Percentiles rank a stretch among this genome's conserved stretches.
These are phyloP conservation scores for Diaporthe capsici DNA, from an alignment of 2,329 filamentous ascomycete species.

Conservation along the genomic window DNA sequence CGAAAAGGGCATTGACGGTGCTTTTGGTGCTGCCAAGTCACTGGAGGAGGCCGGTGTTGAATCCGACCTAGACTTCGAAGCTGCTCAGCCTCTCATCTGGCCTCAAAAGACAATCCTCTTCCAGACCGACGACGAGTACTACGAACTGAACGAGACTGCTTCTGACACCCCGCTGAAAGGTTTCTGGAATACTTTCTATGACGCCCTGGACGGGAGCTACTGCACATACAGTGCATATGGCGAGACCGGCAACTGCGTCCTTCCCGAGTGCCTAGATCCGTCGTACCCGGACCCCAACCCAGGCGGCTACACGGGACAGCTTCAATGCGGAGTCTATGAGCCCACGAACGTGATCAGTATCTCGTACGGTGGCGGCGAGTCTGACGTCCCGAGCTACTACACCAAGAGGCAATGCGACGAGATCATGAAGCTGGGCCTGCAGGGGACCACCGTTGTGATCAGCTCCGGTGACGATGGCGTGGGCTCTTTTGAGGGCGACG, in stretches of 20 bases:
- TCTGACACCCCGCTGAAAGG: conserved; percentile 46
- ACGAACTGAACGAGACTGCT: conserved; percentile 45
- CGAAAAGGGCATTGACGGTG: conserved; percentile 47
- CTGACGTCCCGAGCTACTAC: conserved; percentile 61
- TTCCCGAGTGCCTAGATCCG: conserved; percentile 61
- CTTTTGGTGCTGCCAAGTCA: conserved; percentile 41
- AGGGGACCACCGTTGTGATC: conserved; percentile 57
- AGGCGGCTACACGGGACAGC: conserved; percentile 64
- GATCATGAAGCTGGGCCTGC: conserved; percentile 62
- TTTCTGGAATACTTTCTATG: conserved; percentile 58
- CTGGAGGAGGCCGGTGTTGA: conserved; percentile 48
- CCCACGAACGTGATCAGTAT: conserved; percentile 66
- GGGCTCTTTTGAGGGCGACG: conserved; percentile 50
- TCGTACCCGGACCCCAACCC: conserved; percentile 60
- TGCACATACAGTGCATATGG: conserved; percentile 61
- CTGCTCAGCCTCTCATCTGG: conserved; percentile 64
- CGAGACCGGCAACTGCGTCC: conserved; percentile 58
- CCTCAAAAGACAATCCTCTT: conserved; percentile 59
- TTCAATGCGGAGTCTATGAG: conserved; percentile 53
- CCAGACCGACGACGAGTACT: conserved; percentile 50
- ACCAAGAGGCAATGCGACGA: conserved; percentile 59
- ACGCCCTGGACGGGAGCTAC: conserved; percentile 61
- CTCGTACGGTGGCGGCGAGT: conserved; percentile 64
- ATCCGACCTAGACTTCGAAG: conserved; percentile 63
- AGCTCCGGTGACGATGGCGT: conserved; percentile 59